Base-by-base conservation (phyloP, 176 grass and related monocot species). In the Hyparrhenia diplandra region DNA sequence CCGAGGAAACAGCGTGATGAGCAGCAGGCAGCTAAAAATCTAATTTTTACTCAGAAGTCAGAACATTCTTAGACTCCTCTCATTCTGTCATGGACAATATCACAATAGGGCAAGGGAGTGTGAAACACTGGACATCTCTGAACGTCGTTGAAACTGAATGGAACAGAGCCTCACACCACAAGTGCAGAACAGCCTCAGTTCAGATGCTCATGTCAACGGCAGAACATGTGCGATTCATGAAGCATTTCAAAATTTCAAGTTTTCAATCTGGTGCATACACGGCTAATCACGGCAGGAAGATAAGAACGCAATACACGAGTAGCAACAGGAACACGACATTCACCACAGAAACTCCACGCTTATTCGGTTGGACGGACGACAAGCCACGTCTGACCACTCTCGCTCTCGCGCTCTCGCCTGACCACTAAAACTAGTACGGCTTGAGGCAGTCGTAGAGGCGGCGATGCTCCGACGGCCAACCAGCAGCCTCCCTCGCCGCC, bases 391-490 rank as follows among this genome's bases (percentile, higher is more conserved):
- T 13, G 29, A 32, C 60, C 12, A 18, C 67, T 14, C 36, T 46
- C 10, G 1, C 10, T 46, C 13, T 46, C 43, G 43, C 13, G 1
- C n/a, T 58, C 9, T 5, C 54, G 54, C 21, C 54, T 10, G 3
- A 10, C 12, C 46, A 10, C 54, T 91, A 94, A 10, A 94, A 10
- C 54, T 94, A 94, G 83, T 91, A 91, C 69, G 83, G 92, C 89
- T 91, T 87, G 31, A 94, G 66, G 83, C 76, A 82, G 31, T 94
- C 83, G 25, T 85, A 94, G 55, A 91, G 52, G 59, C 63, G 61
- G 23, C 63, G 79, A 64, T 63, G 70, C 43, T 65, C 71, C 25
- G 64, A 39, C 10, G 55, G 21, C 77, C 75, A 77, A 1, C 24
- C 57, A 14, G 49, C 58, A 6, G 68, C 68, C 42, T 37, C 74